A percentile compares a stretch with the other conserved stretches of the same genome.
Conservation (phyloP, 768 basidiomycete species). For the Coprinopsis strossmayeri region DNA sequence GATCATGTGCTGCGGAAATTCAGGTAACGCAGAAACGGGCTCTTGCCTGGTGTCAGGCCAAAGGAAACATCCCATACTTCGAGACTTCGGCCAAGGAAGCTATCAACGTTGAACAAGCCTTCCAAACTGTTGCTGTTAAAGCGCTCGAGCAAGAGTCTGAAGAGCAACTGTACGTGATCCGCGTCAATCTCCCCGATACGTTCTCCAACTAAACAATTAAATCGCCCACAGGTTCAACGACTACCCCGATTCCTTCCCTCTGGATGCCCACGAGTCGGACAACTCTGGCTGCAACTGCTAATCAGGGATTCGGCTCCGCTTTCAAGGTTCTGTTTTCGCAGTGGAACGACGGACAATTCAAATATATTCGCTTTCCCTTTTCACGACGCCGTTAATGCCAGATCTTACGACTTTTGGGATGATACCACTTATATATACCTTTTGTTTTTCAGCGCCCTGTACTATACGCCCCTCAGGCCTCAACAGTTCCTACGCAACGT, state of each 20-base stretch:
- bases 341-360: too few relatives aligned
- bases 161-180: background rate
- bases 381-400: too few relatives aligned
- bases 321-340: too few relatives aligned
- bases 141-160: conserved; percentile 81
- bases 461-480: too few relatives aligned
- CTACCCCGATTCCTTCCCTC: conserved; percentile 4
- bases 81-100: conserved; percentile 99
- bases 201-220: background rate
- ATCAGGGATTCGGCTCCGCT: too few relatives aligned
- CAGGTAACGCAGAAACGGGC: conserved; percentile 99
- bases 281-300: conserved; percentile 5
- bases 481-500: too few relatives aligned
- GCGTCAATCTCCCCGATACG: background rate
- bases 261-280: conserved; percentile 1
- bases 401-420: too few relatives aligned
- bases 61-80: conserved; percentile 99
- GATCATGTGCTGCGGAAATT: background rate
- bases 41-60: conserved; percentile 99
- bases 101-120: conserved; percentile 99
- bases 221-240: conserved; percentile 1
- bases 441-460: too few relatives aligned
- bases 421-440: too few relatives aligned
- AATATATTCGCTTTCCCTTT: too few relatives aligned
- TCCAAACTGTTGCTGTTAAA: conserved; percentile 99